These are phyloP conservation scores for Stachybotrys echinatus DNA, from an alignment of 2,329 filamentous ascomycete species.

Conservation along the genomic window DNA sequence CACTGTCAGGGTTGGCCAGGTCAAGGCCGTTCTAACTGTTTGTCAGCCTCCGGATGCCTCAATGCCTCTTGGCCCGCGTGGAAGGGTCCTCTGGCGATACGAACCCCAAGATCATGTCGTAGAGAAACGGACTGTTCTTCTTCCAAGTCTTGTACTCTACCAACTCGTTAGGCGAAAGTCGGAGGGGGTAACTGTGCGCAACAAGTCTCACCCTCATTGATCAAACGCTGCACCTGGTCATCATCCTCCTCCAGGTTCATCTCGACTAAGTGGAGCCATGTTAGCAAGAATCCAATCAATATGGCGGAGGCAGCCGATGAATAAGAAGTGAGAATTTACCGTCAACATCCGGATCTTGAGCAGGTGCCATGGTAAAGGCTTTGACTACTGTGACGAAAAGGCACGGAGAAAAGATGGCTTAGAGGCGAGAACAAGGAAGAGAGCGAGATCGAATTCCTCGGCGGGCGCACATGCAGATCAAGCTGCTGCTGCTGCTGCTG, in stretches of 20 bases:
- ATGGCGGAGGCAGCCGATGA: slow-evolving; percentile 6
- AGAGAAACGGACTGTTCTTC: slow-evolving; percentile 97
- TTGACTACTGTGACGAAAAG: background rate
- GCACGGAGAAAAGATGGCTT: slow-evolving; percentile 5
- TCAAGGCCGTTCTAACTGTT: slow-evolving; percentile 65
- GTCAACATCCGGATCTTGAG: slow-evolving; percentile 30
- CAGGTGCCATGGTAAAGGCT: slow-evolving; percentile 28
- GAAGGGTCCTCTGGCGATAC: too few species aligned
- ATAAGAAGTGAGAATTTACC: slow-evolving; percentile 17
- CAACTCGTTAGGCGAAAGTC: slow-evolving; percentile 8
- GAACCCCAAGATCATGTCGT: slow-evolving; percentile 90
- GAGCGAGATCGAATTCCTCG: too few species aligned
- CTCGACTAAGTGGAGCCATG: too few species aligned
- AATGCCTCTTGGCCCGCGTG: too few species aligned
- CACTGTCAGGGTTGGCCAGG: slow-evolving; percentile 95
- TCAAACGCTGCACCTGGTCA: slow-evolving; percentile 74
- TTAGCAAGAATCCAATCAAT: too few species aligned
- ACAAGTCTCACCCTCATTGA: slow-evolving; percentile 71
- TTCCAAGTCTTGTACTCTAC: slow-evolving; percentile 99
- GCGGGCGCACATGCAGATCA: too few species aligned
- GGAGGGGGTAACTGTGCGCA: background rate
- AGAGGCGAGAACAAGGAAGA: background rate
- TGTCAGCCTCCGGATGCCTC: slow-evolving; percentile 24
- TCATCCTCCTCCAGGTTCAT: slow-evolving; percentile 61
- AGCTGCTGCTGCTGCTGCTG: too few species aligned